Evolutionary conservation across 1,139 yeast species (phyloP).

Genomic region (Candida labiduridarum): DNA sequence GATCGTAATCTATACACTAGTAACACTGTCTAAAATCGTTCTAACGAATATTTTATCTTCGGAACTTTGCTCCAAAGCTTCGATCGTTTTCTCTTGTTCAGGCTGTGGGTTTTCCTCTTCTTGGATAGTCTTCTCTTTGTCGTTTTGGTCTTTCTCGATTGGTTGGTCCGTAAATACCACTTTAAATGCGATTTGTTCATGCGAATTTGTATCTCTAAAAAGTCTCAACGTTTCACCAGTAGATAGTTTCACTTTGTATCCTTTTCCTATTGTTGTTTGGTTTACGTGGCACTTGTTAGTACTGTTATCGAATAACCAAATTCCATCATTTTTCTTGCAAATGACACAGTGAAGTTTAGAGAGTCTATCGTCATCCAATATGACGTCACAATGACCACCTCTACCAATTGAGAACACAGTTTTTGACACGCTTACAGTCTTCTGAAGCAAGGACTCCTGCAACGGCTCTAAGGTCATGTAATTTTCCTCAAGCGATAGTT

Average conservation of each 20-base stretch:
- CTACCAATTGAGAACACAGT: constrained; percentile 70
- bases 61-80: constrained; percentile 7
- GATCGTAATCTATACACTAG: constrained; percentile 1
- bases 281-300: constrained; percentile 81
- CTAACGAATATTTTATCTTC: constrained; percentile 5
- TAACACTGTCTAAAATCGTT: not conserved
- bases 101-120: not conserved
- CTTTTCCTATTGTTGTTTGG: constrained; percentile 58
- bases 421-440: constrained; percentile 59
- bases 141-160: not conserved
- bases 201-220: constrained; percentile 58
- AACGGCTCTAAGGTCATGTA: constrained; percentile 34
- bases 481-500: constrained; percentile 2
- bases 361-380: constrained; percentile 70
- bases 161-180: constrained; percentile 34
- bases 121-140: not conserved
- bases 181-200: constrained; percentile 54
- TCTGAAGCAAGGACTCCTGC: constrained; percentile 28
- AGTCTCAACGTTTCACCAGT: constrained; percentile 68
- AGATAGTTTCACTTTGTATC: constrained; percentile 59
- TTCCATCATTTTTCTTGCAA: constrained; percentile 60
- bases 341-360: constrained; percentile 84
- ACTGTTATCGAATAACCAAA: constrained; percentile 83
- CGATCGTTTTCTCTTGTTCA: not conserved
- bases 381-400: constrained; percentile 58